Evolutionary conservation across 192 early-diverging fungal genomes (phyloP).

Genomic region (Helicostylum pulchrum): DNA sequence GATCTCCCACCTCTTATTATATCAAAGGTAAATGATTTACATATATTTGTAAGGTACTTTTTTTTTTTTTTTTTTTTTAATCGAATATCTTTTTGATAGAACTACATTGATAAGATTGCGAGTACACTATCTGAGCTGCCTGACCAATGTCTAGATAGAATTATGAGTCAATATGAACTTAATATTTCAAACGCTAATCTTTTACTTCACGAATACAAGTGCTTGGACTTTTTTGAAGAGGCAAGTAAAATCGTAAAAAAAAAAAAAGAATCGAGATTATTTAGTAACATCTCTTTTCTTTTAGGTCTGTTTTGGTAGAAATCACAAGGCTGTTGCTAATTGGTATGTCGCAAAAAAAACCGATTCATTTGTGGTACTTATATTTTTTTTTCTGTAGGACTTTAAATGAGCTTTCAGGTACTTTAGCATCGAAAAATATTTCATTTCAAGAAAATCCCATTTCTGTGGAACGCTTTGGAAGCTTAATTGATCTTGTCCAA

Average conservation of each 20-base stretch:
- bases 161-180: constrained; percentile 60
- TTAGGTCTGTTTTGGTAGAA: constrained; percentile 34
- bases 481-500: constrained; percentile 61
- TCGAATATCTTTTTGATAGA: constrained; percentile 17
- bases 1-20: constrained; percentile 60
- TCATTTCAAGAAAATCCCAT: constrained; percentile 51
- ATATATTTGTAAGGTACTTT: neutral
- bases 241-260: constrained; percentile 27
- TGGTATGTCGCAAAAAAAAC: constrained; percentile 35
- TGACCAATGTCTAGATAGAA: constrained; percentile 54
- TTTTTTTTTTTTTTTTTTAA: neutral
- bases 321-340: constrained; percentile 44
- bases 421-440: constrained; percentile 43
- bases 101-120: constrained; percentile 44
- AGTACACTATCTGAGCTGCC: constrained; percentile 69
- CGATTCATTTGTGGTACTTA: constrained; percentile 6
- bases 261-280: too few relatives aligned
- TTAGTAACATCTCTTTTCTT: neutral
- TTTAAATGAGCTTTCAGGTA: constrained; percentile 58
- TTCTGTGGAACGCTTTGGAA: constrained; percentile 50
- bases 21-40: constrained; percentile 26
- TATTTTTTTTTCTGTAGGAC: constrained; percentile 41
- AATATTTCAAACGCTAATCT: constrained; percentile 53
- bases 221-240: constrained; percentile 74
- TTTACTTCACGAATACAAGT: constrained; percentile 70